Base-by-base conservation (phyloP, 2,329 filamentous ascomycete genomes). In the Verticillium zaregamsianum region DNA sequence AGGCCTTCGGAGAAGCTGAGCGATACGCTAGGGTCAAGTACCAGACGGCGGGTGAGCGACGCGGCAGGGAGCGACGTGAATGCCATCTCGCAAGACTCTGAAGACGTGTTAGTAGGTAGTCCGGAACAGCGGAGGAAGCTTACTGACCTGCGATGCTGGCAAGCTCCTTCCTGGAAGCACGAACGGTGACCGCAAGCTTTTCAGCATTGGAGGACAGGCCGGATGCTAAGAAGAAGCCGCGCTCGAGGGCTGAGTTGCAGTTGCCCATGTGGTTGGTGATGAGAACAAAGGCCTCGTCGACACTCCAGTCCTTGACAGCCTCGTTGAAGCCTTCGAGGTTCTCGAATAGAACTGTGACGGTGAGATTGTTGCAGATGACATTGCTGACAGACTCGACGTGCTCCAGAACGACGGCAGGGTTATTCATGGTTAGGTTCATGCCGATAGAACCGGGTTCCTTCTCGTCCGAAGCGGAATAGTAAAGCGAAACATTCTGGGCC, bases 181-280 rank as follows among this genome's bases (percentile, higher is more conserved):
- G 68, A 2, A 75, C 74, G 7, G 69, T 72, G 57, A 75, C 68
- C 5, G 71, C 69, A 37, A 74, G 64, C 20, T 67, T 62, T 3
- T 65, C 59, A 33, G 66, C 65, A 52, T 76, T 64, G 32, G 68
- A 70, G 5, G 59, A 62, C 4, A 79, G 63, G 33, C 65, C 64
- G 37, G 65, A 67, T 28, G 73, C 72, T 7, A 74, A 59, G 66
- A 78, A 78, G 65, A 77, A 74, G 20, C 76, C 73, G 37, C 77
- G 72, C 67, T 79, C 75, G 25, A 73, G 67, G 60, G 74, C 69
- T n/a, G 66, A 65, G 61, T 79, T 75, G 62, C 77, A 79, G 62
- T 76, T 70, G 33, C 76, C 76, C 23, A 74, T 60, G 66, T 79
- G 73, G 67, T 77, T 79, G 15, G 77, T 80, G 63, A 80, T 72